Base-by-base conservation (phyloP, 768 basidiomycete genomes). In the Suillus decipiens region DNA sequence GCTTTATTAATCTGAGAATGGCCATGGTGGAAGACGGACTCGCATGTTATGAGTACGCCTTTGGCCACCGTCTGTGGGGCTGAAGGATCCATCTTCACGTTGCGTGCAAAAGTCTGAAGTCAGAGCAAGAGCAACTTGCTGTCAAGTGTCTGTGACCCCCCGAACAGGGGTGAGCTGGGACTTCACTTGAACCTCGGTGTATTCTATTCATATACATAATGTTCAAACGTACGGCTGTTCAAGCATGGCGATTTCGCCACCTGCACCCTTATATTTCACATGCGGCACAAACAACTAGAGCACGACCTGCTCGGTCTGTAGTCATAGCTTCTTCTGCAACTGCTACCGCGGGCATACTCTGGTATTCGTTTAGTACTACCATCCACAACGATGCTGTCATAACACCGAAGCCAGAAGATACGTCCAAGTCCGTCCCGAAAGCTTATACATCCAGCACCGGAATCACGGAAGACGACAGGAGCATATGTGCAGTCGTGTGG, bases 41-140 rank as follows among this genome's bases (percentile, higher is more conserved):
- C 83, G 90, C 90, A 92, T 87, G 88, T 86, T 76, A 83, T 74
- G 65, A 84, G 70, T 33, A 88, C 85, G 62, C 89, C 88, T 62
- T 82, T 77, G 34, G 81, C 78, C 51, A 92, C 79, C 33, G 81
- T 85, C 63, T 72, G 67, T 41, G 75, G 69, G 63, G 74, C 75
- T 60, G 71, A 71, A 4, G 72, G 69, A 53, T 75, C 74, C 74
- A 75, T 75, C 50, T 60, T 19, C 10, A 36, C 15, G 15, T n/a
- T 41, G 3, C 9, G 22, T 41, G 10, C 19, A 41, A 63, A 10
- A 17, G 36, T 28, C 10, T 28, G 28, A 28, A 28, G 22, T 37
- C 45, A 34, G 22, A 55, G 34, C 48, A 36, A 24, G 45, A 57
- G 39, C 33, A 28, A 31, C n/a, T 22, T 22, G 28, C 39, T 31